phyloP scores from a whole-genome alignment of 345 rosid species.

The Eucalyptus camaldulensis region DNA sequence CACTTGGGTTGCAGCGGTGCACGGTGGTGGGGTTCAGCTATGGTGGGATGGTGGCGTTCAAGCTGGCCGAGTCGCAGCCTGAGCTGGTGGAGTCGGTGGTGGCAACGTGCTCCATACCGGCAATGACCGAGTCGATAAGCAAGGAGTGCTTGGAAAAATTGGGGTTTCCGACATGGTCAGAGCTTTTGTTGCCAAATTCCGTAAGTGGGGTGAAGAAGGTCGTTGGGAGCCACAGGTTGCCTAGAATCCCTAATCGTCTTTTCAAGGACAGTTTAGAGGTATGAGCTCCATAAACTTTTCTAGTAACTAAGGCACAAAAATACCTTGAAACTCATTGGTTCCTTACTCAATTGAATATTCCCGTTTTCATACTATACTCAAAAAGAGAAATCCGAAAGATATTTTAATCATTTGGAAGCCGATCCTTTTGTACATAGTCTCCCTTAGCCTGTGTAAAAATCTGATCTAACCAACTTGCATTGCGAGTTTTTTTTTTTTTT shows the following conservation, averaged over 20 bases:
- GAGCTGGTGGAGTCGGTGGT: conserved; percentile 31
- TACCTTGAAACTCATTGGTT: neutral
- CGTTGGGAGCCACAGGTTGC: neutral
- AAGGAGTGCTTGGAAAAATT: neutral
- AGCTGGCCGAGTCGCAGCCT: conserved; percentile 23
- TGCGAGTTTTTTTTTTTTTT: neutral
- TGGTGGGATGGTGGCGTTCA: conserved; percentile 35
- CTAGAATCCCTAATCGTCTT: conserved; percentile 1
- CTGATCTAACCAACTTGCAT: neutral
- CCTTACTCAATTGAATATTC: neutral
- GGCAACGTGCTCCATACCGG: conserved; percentile 8
- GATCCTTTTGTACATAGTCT: neutral
- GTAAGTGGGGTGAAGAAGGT: neutral
- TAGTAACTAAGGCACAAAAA: neutral
- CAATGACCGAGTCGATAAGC: conserved; percentile 17
- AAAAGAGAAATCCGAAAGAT: neutral
- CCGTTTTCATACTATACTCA: neutral
- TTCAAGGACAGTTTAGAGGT: conserved; percentile 15
- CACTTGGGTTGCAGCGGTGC: conserved; percentile 24
- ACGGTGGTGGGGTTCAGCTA: conserved; percentile 28
- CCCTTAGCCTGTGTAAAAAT: neutral
- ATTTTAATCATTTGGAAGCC: neutral
- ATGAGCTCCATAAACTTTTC: neutral
- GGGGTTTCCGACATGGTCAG: conserved; percentile 11
- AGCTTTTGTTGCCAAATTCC: conserved; percentile 17